phyloP scores from a whole-genome alignment of 2,329 filamentous ascomycete genomes.

The Fusarium heterosporum region DNA sequence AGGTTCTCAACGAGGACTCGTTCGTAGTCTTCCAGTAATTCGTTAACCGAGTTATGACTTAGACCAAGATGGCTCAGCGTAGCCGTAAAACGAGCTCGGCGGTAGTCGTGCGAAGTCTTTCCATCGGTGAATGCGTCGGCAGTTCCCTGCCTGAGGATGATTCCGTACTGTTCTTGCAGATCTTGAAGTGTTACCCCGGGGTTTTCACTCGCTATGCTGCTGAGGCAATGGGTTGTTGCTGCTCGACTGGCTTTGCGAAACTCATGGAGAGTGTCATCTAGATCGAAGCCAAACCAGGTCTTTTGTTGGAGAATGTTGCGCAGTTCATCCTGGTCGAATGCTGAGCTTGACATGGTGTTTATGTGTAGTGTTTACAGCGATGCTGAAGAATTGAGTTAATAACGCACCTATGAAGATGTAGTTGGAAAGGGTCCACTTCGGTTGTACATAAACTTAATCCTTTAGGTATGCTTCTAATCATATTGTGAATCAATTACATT shows the following conservation, averaged over 20 bases:
- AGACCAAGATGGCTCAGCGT: conserved; percentile 48
- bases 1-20: conserved; percentile 45
- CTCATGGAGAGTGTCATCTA: conserved; percentile 62
- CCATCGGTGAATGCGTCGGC: conserved; percentile 58
- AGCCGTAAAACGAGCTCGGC: conserved; percentile 53
- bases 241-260: conserved; percentile 56
- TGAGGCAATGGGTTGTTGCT: conserved; percentile 52
- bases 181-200: conserved; percentile 5
- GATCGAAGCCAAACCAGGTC: conserved; percentile 59
- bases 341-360: neutral
- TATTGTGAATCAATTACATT: neutral
- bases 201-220: conserved; percentile 40
- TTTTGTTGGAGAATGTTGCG: conserved; percentile 14
- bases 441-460: neutral
- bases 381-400: neutral
- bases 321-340: neutral
- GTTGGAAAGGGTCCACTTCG: neutral
- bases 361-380: neutral
- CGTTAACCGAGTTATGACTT: conserved; percentile 28
- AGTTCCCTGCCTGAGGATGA: conserved; percentile 52
- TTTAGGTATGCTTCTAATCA: neutral
- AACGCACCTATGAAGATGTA: neutral
- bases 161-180: conserved; percentile 46
- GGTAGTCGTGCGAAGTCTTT: conserved; percentile 57
- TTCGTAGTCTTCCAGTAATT: conserved; percentile 50